Evolutionary conservation across 2,329 filamentous ascomycete genomes (phyloP), one percentile per base, ranked within the genome.

Genomic region (Nannizziopsis arthrosporioides): DNA sequence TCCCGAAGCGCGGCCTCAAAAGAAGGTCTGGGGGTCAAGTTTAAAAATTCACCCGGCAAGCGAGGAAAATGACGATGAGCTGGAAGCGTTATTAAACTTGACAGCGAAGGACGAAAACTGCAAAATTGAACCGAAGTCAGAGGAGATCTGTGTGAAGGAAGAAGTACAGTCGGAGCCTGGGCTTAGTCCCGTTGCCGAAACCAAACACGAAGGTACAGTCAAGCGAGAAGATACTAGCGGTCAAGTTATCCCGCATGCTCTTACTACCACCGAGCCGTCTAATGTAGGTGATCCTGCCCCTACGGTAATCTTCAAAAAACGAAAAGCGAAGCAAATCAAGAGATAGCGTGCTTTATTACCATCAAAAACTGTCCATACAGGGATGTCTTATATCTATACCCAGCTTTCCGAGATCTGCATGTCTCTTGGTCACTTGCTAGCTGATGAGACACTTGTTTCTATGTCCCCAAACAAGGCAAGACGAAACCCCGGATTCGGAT

Each of bases 291-390:
- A 48, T 19, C 19, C 40, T 14, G 30, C 41, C 9, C 48, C 60
- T 3, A 64, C 62, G 2, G 61, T 71, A 36, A 55, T 72, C 17
- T 73, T 73, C 61, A 73, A 72, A 55, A 73, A 72, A 54, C 69
- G 70, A 53, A 73, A 70, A 54, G 62, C 68, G 2, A 73, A 72
- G 56, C 56, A 61, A 43, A 62, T 63, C 55, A 67, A 63, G 55
- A 65, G 64, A 59, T 68, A 57, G n/a, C 2, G 14, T 15, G 14
- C 12, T 12, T 12, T n/a, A n/a, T n/a, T n/a, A n/a, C n/a, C n/a
- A n/a, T n/a, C n/a, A n/a, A n/a, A n/a, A 7, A 27, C 22, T 7
- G 7, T 27, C 22, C 22, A 4, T 27, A 27, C 3, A 27, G 7
- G 22, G 22, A 7, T 4, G 22, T 7, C 22, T 27, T 3, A 7